Percentiles rank a stretch among this genome's conserved stretches.
Conservation (phyloP, 1,139 yeast species). For the Pichia sp. region DNA sequence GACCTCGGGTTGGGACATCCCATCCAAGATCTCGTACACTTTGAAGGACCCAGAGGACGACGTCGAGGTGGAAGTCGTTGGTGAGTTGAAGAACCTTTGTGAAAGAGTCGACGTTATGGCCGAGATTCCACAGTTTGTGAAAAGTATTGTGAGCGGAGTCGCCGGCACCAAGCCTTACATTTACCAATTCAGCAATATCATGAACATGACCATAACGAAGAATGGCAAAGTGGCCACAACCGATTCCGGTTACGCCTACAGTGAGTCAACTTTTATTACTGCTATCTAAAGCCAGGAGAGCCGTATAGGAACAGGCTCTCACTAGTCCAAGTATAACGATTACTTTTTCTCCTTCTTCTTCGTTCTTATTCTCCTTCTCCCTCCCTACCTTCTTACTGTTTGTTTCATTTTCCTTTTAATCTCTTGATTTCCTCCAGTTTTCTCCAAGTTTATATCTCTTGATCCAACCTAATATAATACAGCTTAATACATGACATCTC, state of each 20-base stretch:
- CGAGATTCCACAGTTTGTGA: slow-evolving; percentile 91
- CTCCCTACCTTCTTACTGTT: background rate
- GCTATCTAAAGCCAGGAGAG: slow-evolving; percentile 20
- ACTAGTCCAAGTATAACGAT: background rate
- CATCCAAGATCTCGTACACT: slow-evolving; percentile 59
- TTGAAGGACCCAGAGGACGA: slow-evolving; percentile 39
- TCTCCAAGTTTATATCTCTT: background rate
- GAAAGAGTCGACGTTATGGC: slow-evolving; percentile 98
- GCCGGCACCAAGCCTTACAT: slow-evolving; percentile 95
- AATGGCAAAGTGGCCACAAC: slow-evolving; percentile 33
- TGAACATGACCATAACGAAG: slow-evolving; percentile 35
- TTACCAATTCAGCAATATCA: slow-evolving; percentile 75
- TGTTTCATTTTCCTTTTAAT: background rate
- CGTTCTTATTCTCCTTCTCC: background rate
- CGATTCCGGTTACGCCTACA: slow-evolving; percentile 69
- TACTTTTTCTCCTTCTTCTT: background rate
- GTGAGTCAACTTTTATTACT: slow-evolving; percentile 77
- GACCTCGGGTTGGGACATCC: slow-evolving; percentile 91
- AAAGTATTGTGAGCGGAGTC: slow-evolving; percentile 87
- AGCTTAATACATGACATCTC: background rate
- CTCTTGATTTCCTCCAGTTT: background rate
- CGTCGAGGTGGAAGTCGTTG: slow-evolving; percentile 44
- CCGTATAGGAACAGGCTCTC: no score
- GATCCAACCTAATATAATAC: background rate
- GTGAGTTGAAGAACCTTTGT: slow-evolving; percentile 54